Evolutionary conservation across 2,329 filamentous ascomycete species (phyloP), one percentile per base, ranked within the genome.

Genomic region (Pseudogymnoascus sp.): DNA sequence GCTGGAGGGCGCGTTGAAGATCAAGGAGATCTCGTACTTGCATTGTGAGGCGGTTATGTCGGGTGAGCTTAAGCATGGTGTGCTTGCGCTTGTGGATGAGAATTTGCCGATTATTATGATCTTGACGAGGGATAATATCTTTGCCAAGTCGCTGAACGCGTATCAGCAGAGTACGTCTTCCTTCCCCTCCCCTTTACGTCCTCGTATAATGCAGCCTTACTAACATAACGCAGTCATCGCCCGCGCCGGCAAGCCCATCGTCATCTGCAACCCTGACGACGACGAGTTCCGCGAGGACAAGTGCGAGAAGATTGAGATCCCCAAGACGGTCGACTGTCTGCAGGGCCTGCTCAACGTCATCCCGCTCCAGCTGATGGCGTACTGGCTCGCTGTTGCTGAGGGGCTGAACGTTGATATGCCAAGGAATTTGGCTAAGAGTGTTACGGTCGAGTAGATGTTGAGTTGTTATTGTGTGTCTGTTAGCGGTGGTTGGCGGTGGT

Each of bases 21-120:
- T 99, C 78, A 99, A 99, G 85, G 94, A 99, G 80, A 99, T 99
- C 72, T 97, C 93, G 15, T 99, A 99, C 78, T 89, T 99, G 64
- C 94, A 99, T 79, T 99, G 94, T 78, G 94, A 99, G 80, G 94
- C 94, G 70, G 94, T 99, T 81, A 99, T 99, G 94, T 97, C 94
- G 67, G 94, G 94, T 78, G 94, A 99, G 80, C 85, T 99, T 71
- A 99, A 99, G 86, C 94, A 99, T 77, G 94, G 94, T 82, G 94
- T 99, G 60, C 82, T 99, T 74, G 94, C 94, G 60, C 84, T 99
- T 66, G 94, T 99, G 64, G 94, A 99, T 72, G 94, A 99, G 84
- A 93, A 96, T 78, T 86, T 99, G 37, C 94, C 94, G 65, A 99
- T 99, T 76, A 96, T 99, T 78, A 99, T 99, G 94, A 97, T 99